Percentiles rank a stretch among this genome's conserved stretches.
Evolutionary conservation across 306 rosid species (phyloP).

Genomic region (Clitoria ternatea): DNA sequence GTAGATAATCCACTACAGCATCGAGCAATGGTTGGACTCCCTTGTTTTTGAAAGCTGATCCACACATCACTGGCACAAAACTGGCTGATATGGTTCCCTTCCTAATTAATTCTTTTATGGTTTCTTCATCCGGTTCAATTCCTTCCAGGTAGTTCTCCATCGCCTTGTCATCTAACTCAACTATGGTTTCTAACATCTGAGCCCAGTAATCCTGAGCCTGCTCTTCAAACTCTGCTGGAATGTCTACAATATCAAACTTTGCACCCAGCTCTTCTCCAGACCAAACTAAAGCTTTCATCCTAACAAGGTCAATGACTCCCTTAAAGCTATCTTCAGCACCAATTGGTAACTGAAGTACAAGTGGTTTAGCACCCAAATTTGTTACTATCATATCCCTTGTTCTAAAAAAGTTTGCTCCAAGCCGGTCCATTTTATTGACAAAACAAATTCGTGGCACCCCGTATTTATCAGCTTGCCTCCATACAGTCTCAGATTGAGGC

Average conservation of each 20-base stretch:
- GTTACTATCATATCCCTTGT: slow-evolving; percentile 96
- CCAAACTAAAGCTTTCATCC: slow-evolving; percentile 92
- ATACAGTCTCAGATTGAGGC: slow-evolving; percentile 95
- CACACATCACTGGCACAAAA: slow-evolving; percentile 92
- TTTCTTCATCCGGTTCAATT: slow-evolving; percentile 78
- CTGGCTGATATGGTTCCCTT: slow-evolving; percentile 62
- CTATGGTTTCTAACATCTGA: slow-evolving; percentile 71
- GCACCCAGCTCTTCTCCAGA: slow-evolving; percentile 97
- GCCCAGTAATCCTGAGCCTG: slow-evolving; percentile 68
- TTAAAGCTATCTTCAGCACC: slow-evolving; percentile 80
- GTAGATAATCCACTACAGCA: slow-evolving; percentile 91
- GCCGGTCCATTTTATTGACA: slow-evolving; percentile 97
- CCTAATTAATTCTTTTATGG: slow-evolving; percentile 66
- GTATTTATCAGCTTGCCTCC: slow-evolving; percentile 98
- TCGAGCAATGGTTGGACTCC: slow-evolving; percentile 97
- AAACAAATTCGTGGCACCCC: slow-evolving; percentile 96
- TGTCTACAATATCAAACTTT: slow-evolving; percentile 65
- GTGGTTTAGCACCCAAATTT: slow-evolving; percentile 92
- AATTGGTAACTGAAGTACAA: slow-evolving; percentile 84
- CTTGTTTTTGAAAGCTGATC: slow-evolving; percentile 97
- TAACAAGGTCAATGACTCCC: slow-evolving; percentile 89
- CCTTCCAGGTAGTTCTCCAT: slow-evolving; percentile 95
- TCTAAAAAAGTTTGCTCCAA: slow-evolving; percentile 89
- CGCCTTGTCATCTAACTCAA: slow-evolving; percentile 76
- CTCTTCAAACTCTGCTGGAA: slow-evolving; percentile 70